Evolutionary conservation across 2,329 filamentous ascomycete genomes (phyloP).

Genomic region (Botrytis sinoallii): DNA sequence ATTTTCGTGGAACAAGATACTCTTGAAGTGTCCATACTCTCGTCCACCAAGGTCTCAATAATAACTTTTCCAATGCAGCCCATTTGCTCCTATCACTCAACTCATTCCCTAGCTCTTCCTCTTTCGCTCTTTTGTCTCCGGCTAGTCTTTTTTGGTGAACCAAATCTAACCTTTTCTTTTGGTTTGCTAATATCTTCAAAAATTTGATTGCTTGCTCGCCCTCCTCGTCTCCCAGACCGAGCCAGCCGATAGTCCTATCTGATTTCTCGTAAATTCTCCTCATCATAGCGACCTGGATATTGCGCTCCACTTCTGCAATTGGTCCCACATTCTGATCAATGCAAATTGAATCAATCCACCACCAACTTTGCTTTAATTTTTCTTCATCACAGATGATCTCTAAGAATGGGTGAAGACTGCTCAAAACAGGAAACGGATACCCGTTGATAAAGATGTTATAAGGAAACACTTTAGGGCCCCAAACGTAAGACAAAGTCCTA

Average conservation of each 20-base stretch:
- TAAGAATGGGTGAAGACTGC: background rate
- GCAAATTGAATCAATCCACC: slow-evolving; percentile 12
- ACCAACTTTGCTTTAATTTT: background rate
- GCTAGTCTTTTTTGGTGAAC: background rate
- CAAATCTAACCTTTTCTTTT: background rate
- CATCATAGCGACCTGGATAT: slow-evolving; percentile 1
- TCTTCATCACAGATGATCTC: background rate
- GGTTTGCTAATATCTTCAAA: background rate
- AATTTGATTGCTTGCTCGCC: background rate
- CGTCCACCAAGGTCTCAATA: slow-evolving; percentile 19
- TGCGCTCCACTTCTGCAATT: background rate
- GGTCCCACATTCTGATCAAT: background rate
- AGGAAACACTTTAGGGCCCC: background rate
- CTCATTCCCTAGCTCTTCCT: background rate
- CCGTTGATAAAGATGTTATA: background rate
- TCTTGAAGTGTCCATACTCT: slow-evolving; percentile 24
- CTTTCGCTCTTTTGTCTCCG: background rate
- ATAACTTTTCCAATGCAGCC: slow-evolving; percentile 15
- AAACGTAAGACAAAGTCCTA: background rate
- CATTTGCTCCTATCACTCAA: background rate
- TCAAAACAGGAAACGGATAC: background rate
- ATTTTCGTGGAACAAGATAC: slow-evolving; percentile 18
- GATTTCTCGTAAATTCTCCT: background rate
- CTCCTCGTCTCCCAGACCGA: background rate
- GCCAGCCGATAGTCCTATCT: background rate